phyloP scores from a whole-genome alignment of 768 basidiomycete species.

The Xanthoconium stramineum region DNA sequence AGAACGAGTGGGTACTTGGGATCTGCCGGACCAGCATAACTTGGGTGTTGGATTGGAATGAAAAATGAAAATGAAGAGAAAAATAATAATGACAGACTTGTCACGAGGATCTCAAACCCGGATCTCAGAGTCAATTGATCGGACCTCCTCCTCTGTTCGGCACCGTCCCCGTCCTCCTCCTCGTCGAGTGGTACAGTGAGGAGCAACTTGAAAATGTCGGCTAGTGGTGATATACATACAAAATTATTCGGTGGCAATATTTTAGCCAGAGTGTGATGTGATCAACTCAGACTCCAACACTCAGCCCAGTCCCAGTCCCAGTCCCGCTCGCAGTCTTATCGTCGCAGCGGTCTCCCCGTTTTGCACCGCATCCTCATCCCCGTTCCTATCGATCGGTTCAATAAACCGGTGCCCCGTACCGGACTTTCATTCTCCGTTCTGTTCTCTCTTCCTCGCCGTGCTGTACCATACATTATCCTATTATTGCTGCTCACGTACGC shows the following conservation, averaged over 20 bases:
- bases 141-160: slow-evolving; percentile 20
- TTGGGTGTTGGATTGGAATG: no score
- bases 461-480: slow-evolving; percentile 18
- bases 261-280: slow-evolving; percentile 16
- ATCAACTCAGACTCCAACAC: slow-evolving; percentile 23
- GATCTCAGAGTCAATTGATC: slow-evolving; percentile 27
- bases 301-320: background rate
- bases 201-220: no score
- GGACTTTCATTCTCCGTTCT: slow-evolving; percentile 18
- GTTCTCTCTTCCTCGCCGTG: slow-evolving; percentile 7
- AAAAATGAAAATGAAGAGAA: background rate
- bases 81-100: background rate
- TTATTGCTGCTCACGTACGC: slow-evolving; percentile 20
- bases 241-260: slow-evolving; percentile 28
- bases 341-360: background rate
- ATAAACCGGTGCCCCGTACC: slow-evolving; percentile 12
- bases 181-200: background rate
- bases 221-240: background rate
- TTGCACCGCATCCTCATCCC: slow-evolving; percentile 1
- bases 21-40: no score
- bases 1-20: no score
- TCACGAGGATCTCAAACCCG: slow-evolving; percentile 22
- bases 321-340: background rate
- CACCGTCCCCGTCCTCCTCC: slow-evolving; percentile 17
- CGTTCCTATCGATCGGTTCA: slow-evolving; percentile 15